Conservation (phyloP, 1,284 basidiomycete species). For the Cutaneotrichosporon arboriforme region DNA sequence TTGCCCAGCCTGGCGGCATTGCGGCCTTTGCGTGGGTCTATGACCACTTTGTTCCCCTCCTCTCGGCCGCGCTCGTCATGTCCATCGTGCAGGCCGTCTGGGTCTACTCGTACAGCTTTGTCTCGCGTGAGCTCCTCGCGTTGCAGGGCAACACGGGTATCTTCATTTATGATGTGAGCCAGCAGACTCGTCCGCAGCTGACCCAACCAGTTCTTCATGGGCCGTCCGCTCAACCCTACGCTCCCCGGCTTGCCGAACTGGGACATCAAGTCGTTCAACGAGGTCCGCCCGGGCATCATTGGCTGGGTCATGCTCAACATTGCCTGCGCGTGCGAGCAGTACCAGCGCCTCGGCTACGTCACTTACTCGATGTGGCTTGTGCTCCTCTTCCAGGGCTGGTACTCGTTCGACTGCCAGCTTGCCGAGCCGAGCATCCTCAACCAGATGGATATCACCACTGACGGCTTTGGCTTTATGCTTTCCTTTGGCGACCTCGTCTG, state of each 20-base stretch:
- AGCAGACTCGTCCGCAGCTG: conserved; percentile 13
- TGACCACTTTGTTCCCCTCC: conserved; percentile 84
- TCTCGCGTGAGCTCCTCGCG: conserved; percentile 62
- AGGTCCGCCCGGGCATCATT: conserved; percentile 90
- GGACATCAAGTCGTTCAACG: conserved; percentile 97
- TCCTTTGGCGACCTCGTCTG: conserved; percentile 86
- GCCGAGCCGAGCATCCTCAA: conserved; percentile 68
- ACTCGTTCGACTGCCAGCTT: conserved; percentile 64
- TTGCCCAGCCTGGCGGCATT: conserved; percentile 64
- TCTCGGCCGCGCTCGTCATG: conserved; percentile 79
- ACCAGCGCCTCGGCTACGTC: conserved; percentile 62
- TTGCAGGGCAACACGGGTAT: conserved; percentile 88
- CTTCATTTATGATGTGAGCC: conserved; percentile 83
- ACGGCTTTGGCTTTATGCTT: conserved; percentile 99
- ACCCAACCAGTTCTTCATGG: conserved; percentile 80
- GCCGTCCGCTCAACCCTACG: conserved; percentile 88
- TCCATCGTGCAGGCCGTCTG: conserved; percentile 66
- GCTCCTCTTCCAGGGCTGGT: conserved; percentile 77
- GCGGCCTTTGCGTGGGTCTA: conserved; percentile 81
- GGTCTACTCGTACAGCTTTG: conserved; percentile 71
- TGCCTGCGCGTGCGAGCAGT: conserved; percentile 87
- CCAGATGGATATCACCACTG: conserved; percentile 96
- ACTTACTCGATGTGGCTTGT: conserved; percentile 93
- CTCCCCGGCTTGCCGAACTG: conserved; percentile 55
- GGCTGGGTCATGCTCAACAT: conserved; percentile 90